Percentiles rank a stretch among this genome's conserved stretches.
phyloP scores from a whole-genome alignment of 2,329 filamentous ascomycete species.

The Blastomyces percursus region DNA sequence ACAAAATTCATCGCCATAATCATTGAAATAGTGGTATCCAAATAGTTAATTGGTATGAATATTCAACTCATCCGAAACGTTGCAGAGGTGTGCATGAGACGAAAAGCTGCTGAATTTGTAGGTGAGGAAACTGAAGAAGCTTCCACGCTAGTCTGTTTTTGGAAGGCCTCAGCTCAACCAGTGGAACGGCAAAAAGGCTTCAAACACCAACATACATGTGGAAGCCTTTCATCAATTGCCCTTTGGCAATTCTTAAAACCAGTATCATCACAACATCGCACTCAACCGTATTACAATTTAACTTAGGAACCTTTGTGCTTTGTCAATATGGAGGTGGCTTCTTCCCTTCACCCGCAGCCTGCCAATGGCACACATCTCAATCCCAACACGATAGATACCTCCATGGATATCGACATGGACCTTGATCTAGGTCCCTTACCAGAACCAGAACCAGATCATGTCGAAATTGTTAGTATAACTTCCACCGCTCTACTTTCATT shows the following conservation, averaged over 20 bases:
- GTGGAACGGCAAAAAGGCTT: not conserved
- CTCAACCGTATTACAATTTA: not conserved
- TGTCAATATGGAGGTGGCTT: slow-evolving; percentile 16
- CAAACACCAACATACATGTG: not conserved
- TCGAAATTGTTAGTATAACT: slow-evolving; percentile 18
- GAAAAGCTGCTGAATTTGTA: too few relatives aligned
- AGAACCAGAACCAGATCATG: slow-evolving; percentile 28
- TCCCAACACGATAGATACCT: slow-evolving; percentile 20
- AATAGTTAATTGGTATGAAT: not conserved
- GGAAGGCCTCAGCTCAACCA: not conserved
- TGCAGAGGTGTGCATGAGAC: not conserved
- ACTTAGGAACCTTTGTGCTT: not conserved
- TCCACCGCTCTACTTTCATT: not conserved
- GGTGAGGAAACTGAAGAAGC: not conserved
- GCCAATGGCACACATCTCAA: slow-evolving; percentile 8
- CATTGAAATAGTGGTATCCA: not conserved
- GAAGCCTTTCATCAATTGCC: not conserved
- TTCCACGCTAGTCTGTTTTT: not conserved
- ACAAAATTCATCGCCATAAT: not conserved
- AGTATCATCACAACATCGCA: not conserved
- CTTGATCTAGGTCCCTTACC: slow-evolving; percentile 45
- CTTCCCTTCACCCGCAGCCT: slow-evolving; percentile 10
- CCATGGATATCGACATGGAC: slow-evolving; percentile 66
- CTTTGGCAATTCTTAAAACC: not conserved
- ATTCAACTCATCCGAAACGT: not conserved